Conservation (phyloP, 2,329 filamentous ascomycete species). For the Zymoseptoria tritici region DNA sequence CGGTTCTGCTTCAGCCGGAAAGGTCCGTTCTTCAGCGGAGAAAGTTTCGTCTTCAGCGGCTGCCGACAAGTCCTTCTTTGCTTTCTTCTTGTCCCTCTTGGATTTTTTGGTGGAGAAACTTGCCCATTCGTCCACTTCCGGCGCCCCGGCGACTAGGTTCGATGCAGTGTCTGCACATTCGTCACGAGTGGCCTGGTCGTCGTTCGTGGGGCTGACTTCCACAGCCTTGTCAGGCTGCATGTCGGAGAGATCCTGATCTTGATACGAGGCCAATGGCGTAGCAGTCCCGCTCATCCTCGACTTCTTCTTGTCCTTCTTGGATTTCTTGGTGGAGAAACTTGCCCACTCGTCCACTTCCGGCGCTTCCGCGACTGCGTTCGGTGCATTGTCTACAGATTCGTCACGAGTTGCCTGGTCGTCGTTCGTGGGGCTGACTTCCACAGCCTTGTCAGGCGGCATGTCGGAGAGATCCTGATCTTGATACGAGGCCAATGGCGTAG, state of each 20-base stretch:
- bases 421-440: conserved; percentile 1
- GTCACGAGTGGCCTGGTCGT: background rate
- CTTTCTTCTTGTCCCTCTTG: conserved; percentile 28
- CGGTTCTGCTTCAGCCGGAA: conserved; percentile 1
- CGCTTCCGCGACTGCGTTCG: background rate
- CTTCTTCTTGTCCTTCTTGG: conserved; percentile 40
- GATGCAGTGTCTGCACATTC: background rate
- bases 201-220: background rate
- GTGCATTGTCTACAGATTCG: background rate
- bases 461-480: background rate
- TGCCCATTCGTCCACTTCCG: conserved; percentile 17
- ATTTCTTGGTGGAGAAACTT: conserved; percentile 16
- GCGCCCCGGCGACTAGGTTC: background rate
- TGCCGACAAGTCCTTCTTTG: conserved; percentile 11
- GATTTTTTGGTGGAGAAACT: conserved; percentile 16
- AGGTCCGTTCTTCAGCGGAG: background rate
- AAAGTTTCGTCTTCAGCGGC: background rate
- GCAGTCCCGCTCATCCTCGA: conserved; percentile 18
- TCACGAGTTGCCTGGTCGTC: background rate
- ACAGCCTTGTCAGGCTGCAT: background rate
- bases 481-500: conserved; percentile 3
- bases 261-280: conserved; percentile 3
- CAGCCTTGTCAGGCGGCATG: background rate
- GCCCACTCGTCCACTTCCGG: conserved; percentile 17
- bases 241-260: background rate